These are phyloP conservation scores for Fusarium buharicum DNA, from an alignment of 2,329 filamentous ascomycete genomes.

Conservation along the genomic window DNA sequence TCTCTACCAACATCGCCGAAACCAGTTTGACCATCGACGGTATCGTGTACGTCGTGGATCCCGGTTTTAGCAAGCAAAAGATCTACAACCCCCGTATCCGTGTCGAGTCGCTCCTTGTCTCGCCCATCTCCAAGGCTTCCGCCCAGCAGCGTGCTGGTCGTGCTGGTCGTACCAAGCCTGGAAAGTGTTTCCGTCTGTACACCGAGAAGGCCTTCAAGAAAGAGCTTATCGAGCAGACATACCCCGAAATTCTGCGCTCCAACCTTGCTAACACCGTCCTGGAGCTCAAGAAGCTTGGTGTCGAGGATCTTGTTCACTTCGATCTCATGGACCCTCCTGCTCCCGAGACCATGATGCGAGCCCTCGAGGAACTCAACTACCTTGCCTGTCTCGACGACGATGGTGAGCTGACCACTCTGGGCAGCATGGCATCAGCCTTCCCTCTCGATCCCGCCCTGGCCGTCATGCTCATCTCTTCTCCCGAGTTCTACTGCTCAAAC, in stretches of 20 bases:
- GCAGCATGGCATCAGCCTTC: constrained; percentile 90
- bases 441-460: constrained; percentile 93
- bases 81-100: constrained; percentile 97
- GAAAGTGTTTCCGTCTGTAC: constrained; percentile 98
- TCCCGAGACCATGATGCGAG: constrained; percentile 97
- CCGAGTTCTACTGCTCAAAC: constrained; percentile 98
- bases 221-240: constrained; percentile 96
- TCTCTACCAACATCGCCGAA: constrained; percentile 98
- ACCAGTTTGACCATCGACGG: constrained; percentile 97
- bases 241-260: constrained; percentile 93
- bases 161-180: constrained; percentile 97
- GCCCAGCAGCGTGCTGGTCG: constrained; percentile 97
- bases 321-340: constrained; percentile 98
- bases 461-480: constrained; percentile 97
- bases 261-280: constrained; percentile 95
- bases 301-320: constrained; percentile 96
- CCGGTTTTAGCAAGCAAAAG: constrained; percentile 99
- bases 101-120: constrained; percentile 96
- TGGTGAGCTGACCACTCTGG: constrained; percentile 87
- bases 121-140: constrained; percentile 96
- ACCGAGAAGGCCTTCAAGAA: constrained; percentile 97
- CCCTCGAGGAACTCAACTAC: constrained; percentile 97
- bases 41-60: constrained; percentile 99
- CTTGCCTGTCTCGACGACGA: constrained; percentile 96
- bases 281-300: constrained; percentile 95